Conservation (phyloP, 345 rosid genomes). For the Xanthoceras sorbifolium region DNA sequence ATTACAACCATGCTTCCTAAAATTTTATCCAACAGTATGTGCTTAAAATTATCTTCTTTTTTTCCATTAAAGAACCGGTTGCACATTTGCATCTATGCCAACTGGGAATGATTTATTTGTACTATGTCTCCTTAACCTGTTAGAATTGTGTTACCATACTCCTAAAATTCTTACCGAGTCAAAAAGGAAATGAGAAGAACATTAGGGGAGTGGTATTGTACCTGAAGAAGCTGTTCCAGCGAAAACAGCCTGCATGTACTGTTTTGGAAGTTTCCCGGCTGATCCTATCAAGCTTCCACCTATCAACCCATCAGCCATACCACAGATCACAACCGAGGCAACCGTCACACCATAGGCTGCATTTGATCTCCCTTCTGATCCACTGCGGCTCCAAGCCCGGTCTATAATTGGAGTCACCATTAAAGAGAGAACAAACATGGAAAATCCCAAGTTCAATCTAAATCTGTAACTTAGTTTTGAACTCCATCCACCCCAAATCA, state of each 20-base stretch:
- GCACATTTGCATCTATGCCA: not conserved
- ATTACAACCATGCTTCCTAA: not conserved
- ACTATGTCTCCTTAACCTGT: not conserved
- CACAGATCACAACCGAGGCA: conserved; percentile 70
- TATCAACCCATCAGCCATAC: conserved; percentile 85
- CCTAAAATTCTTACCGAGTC: not conserved
- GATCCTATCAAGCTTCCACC: conserved; percentile 87
- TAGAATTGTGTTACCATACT: not conserved
- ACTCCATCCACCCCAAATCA: conserved; percentile 62
- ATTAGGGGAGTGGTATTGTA: conserved; percentile 12
- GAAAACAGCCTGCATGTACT: conserved; percentile 93
- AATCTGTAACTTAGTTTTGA: conserved; percentile 53
- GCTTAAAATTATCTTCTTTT: not conserved
- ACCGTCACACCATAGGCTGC: conserved; percentile 53
- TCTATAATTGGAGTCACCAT: conserved; percentile 73
- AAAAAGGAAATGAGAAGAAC: not conserved
- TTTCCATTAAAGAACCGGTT: not conserved
- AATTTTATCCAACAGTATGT: not conserved
- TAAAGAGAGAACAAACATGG: conserved; percentile 65
- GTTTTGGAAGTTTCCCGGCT: conserved; percentile 83
- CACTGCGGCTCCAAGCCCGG: conserved; percentile 45
- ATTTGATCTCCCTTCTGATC: conserved; percentile 26
- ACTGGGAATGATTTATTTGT: not conserved
- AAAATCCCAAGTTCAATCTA: conserved; percentile 82
- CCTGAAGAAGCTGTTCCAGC: conserved; percentile 99